Evolutionary conservation across 78 protist species (phyloP), one percentile per base, ranked within the genome.

Genomic region (Dictyostelium citrinum): DNA sequence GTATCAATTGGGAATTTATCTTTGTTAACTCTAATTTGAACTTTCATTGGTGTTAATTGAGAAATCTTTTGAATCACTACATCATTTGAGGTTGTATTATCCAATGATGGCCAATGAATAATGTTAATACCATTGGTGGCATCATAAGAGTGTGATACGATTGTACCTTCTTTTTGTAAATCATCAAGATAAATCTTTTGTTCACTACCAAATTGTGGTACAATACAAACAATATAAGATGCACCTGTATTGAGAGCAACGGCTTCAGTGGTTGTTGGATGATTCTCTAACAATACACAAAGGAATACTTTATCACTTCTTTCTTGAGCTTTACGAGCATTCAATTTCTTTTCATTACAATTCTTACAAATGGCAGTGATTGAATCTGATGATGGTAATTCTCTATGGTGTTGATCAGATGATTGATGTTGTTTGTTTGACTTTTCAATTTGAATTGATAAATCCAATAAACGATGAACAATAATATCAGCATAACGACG

Each of bases 401-500:
- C 67, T 5, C 2, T 81, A 33, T 37, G 16, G 70, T 11, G 6
- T 7, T 27, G 20, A 0, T 74, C 46, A 0, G 58, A 14, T 31
- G 37, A 11, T 60, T 22, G 5, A 2, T 58, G 0, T 22, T 61
- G 31, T 24, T n/a, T 24, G 43, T 1, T 14, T 17, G 41, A 29
- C 7, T 51, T 72, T 33, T 79, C 90, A 43, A 81, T 39, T 14
- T 76, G 24, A 60, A 77, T 61, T 7, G 96, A 77, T 61, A 90
- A 83, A 16, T 91, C 91, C 10, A 98, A 95, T 49, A 97, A 72
- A 4, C 99, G 88, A 68, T 98, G 99, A 20, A 98, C 99, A 1
- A 98, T 64, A 31, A 97, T 60, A 83, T 98, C 99, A 0, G 99
- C 95, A 76, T 97, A 97, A 5, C 97, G 41, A 22, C 99, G 95